Conservation (phyloP, 2,329 filamentous ascomycete species). For the Nemania abortiva region DNA sequence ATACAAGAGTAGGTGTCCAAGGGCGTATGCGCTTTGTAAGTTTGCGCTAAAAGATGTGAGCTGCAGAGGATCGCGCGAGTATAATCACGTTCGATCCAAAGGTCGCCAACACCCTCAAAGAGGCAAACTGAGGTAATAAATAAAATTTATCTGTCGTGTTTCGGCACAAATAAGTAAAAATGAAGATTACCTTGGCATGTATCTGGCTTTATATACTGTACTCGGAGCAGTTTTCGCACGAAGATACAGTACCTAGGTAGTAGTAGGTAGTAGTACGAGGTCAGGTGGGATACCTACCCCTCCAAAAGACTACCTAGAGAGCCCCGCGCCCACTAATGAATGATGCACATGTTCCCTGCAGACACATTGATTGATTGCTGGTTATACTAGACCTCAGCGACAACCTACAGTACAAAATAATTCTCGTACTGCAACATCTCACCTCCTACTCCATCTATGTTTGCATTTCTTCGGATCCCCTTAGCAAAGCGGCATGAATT, state of each 20-base stretch:
- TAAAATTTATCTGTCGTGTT: slow-evolving; percentile 8
- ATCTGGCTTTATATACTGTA: slow-evolving; percentile 20
- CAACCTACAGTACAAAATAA: too few species aligned
- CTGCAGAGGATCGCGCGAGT: neutral
- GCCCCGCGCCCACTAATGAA: slow-evolving; percentile 30
- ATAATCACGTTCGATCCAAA: neutral
- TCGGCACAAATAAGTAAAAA: neutral
- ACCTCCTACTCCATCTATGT: too few species aligned
- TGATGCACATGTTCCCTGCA: slow-evolving; percentile 23
- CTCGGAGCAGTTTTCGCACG: slow-evolving; percentile 21
- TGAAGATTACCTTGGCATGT: neutral
- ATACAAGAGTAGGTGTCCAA: neutral
- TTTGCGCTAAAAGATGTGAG: neutral
- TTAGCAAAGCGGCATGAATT: too few species aligned
- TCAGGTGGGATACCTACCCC: slow-evolving; percentile 13
- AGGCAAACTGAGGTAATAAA: neutral
- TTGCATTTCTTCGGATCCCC: too few species aligned
- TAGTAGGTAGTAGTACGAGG: too few species aligned
- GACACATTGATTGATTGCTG: neutral
- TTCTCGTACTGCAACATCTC: too few species aligned
- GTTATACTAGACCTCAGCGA: too few species aligned
- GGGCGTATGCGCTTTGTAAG: neutral
- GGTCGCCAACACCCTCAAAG: too few species aligned
- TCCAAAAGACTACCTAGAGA: slow-evolving; percentile 22
- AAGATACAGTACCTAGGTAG: slow-evolving; percentile 10